These are phyloP conservation scores for Pterothamnion heteromorphum DNA, from an alignment of 31 red algal genomes.

Conservation along the genomic window DNA sequence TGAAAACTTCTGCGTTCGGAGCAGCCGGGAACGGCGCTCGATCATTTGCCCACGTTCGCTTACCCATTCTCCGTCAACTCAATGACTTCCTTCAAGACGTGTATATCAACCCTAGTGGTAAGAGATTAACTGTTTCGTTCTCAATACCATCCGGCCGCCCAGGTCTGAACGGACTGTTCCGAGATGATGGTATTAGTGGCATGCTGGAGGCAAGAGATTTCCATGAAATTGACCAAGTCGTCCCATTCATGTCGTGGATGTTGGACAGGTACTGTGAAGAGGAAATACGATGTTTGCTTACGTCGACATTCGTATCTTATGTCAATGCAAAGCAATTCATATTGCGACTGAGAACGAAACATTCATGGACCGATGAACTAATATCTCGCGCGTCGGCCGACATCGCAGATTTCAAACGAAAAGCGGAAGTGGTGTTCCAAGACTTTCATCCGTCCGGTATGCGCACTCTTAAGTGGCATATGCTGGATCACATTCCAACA, in stretches of 20 bases:
- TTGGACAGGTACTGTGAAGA: slow-evolving; percentile 40
- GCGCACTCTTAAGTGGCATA: not conserved
- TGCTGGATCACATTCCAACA: not conserved
- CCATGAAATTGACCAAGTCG: not conserved
- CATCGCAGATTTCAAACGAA: not conserved
- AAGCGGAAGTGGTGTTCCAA: not conserved
- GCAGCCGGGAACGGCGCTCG: not conserved
- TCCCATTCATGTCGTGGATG: slow-evolving; percentile 36
- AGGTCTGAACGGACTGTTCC: slow-evolving; percentile 8
- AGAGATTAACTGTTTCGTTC: not conserved
- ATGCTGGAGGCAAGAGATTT: slow-evolving; percentile 21
- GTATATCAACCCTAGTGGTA: not conserved
- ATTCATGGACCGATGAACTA: not conserved
- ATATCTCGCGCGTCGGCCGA: not conserved
- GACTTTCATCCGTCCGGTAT: not conserved
- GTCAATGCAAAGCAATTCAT: not conserved
- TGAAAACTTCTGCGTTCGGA: not conserved
- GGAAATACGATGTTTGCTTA: not conserved
- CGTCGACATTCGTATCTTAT: not conserved
- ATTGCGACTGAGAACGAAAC: not conserved
- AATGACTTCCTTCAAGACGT: slow-evolving; percentile 3
- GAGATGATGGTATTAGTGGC: not conserved
- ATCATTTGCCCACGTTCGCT: not conserved
- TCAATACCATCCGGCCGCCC: not conserved
- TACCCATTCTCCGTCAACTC: not conserved